Percentiles rank a stretch among this genome's conserved stretches.
Conservation (phyloP, 495 filamentous ascomycete genomes). For the Penicillium angulare region DNA sequence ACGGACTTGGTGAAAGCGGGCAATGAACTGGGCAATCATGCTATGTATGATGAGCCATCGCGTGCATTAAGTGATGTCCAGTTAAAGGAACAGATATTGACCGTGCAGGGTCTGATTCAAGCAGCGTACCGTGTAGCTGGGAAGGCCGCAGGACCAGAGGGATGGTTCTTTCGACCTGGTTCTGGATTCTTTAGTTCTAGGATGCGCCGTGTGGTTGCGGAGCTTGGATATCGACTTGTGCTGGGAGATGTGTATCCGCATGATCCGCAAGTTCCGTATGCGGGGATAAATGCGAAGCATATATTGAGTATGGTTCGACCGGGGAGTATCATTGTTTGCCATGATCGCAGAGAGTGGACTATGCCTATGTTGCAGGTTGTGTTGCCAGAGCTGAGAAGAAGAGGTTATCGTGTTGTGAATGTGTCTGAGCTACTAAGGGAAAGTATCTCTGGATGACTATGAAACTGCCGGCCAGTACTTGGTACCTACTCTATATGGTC, state of each 20-base stretch:
- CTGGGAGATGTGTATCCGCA: conserved; percentile 84
- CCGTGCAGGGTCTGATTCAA: conserved; percentile 49
- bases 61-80: conserved; percentile 37
- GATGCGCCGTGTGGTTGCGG: conserved; percentile 56
- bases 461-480: not conserved
- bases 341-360: conserved; percentile 80
- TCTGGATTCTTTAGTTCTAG: conserved; percentile 72
- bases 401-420: conserved; percentile 67
- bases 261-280: conserved; percentile 71
- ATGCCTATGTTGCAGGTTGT: conserved; percentile 69
- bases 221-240: conserved; percentile 63
- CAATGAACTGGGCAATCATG: conserved; percentile 80
- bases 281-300: conserved; percentile 72
- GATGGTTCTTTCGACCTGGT: conserved; percentile 73
- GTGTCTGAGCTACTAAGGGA: conserved; percentile 60
- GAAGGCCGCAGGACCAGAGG: conserved; percentile 28
- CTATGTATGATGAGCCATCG: conserved; percentile 77
- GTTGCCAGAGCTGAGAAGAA: conserved; percentile 62
- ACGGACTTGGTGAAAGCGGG: conserved; percentile 59
- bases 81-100: conserved; percentile 37
- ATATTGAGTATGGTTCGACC: conserved; percentile 73
- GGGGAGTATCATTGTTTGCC: conserved; percentile 77
- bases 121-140: conserved; percentile 49
- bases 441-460: not conserved
- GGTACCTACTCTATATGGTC: no score